Percentiles rank a stretch among this genome's conserved stretches.
Evolutionary conservation across 176 grass and related monocot genomes (phyloP).

Genomic region (Ampelocalamus luodianensis): DNA sequence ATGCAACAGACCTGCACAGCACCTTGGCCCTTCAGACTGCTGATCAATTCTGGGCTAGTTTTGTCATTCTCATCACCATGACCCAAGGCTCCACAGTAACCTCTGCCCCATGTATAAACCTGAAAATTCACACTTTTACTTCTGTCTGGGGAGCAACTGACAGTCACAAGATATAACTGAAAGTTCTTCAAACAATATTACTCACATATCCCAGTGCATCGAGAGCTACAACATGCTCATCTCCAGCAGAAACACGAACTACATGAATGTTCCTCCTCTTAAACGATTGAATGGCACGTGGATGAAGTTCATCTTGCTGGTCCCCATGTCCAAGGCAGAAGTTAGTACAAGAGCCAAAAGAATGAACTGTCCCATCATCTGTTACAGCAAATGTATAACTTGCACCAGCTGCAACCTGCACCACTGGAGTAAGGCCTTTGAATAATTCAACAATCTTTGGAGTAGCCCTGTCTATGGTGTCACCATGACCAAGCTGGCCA

Average conservation of each 20-base stretch:
- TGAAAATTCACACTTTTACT: conserved; percentile 50
- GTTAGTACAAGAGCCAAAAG: conserved; percentile 90
- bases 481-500: conserved; percentile 96
- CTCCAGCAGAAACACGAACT: conserved; percentile 92
- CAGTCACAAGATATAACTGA: conserved; percentile 23
- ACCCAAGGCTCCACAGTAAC: conserved; percentile 96
- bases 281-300: conserved; percentile 84
- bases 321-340: conserved; percentile 96
- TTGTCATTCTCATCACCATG: conserved; percentile 99
- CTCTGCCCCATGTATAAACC: conserved; percentile 99
- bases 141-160: conserved; percentile 13
- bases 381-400: conserved; percentile 96
- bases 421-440: conserved; percentile 60
- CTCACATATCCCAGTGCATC: conserved; percentile 86
- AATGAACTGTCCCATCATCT: conserved; percentile 81
- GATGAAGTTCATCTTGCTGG: conserved; percentile 89
- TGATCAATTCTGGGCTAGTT: conserved; percentile 79
- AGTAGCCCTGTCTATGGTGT: conserved; percentile 73
- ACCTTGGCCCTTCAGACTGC: conserved; percentile 77
- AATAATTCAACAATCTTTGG: conserved; percentile 72
- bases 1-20: conserved; percentile 80
- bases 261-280: conserved; percentile 87
- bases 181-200: conserved; percentile 7
- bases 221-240: conserved; percentile 97
- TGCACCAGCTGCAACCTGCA: conserved; percentile 88